These are phyloP conservation scores for Prunus mongolica DNA, from an alignment of 306 rosid genomes.

Conservation along the genomic window DNA sequence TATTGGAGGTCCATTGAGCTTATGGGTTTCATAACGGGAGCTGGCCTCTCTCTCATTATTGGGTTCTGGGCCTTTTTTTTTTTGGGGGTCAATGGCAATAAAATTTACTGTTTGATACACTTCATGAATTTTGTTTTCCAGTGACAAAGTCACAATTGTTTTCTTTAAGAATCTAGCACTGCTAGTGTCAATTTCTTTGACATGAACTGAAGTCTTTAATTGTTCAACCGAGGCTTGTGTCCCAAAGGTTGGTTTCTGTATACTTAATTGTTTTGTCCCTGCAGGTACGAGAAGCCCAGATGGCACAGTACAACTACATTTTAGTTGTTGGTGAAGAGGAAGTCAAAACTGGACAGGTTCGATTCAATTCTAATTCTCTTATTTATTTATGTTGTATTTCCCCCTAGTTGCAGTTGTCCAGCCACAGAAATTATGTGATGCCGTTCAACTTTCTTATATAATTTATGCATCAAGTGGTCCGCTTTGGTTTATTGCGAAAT, in stretches of 20 bases:
- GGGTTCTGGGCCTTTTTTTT: not conserved
- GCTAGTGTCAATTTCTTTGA: not conserved
- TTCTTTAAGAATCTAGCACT: not conserved
- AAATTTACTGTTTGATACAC: not conserved
- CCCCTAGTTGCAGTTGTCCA: not conserved
- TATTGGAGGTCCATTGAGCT: not conserved
- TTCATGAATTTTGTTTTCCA: not conserved
- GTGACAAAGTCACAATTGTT: too few species aligned
- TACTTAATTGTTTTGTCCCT: conserved; percentile 21
- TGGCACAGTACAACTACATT: conserved; percentile 82
- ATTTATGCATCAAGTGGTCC: too few species aligned
- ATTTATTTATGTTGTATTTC: not conserved
- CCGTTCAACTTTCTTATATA: too few species aligned
- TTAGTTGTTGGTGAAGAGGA: conserved; percentile 96
- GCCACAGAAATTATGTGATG: too few species aligned
- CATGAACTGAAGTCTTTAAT: not conserved
- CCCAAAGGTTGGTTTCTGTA: conserved; percentile 3
- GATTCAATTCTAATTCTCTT: conserved; percentile 1
- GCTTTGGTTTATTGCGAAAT: too few species aligned
- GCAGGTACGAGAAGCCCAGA: conserved; percentile 89
- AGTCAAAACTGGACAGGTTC: conserved; percentile 84
- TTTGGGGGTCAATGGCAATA: not conserved
- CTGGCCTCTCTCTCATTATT: not conserved
- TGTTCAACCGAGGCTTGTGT: not conserved
- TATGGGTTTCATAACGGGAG: not conserved